phyloP scores from a whole-genome alignment of 2,329 filamentous ascomycete genomes.

The Blastomyces emzantsi region DNA sequence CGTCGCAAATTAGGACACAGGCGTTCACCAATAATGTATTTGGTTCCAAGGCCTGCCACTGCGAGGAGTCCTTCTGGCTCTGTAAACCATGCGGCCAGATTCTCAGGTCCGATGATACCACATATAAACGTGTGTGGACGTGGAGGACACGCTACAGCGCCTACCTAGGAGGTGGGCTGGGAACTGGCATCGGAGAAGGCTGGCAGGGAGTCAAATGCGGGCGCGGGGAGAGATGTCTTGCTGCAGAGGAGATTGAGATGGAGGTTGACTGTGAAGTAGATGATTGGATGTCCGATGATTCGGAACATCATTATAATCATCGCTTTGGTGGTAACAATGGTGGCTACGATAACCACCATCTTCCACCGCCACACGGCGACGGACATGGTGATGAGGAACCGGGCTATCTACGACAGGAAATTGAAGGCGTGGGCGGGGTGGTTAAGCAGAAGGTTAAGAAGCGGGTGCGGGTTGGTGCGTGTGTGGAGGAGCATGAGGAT shows the following conservation, averaged over 20 bases:
- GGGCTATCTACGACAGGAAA: slow-evolving; percentile 77
- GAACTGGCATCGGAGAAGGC: slow-evolving; percentile 80
- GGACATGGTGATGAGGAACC: slow-evolving; percentile 38
- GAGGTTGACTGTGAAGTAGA: slow-evolving; percentile 81
- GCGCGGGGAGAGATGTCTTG: slow-evolving; percentile 66
- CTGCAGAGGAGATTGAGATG: slow-evolving; percentile 65
- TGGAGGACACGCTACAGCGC: slow-evolving; percentile 78
- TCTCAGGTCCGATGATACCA: slow-evolving; percentile 50
- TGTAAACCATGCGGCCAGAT: slow-evolving; percentile 74
- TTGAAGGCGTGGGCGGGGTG: slow-evolving; percentile 80
- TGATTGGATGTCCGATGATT: slow-evolving; percentile 49
- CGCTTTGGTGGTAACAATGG: neutral
- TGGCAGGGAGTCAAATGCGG: slow-evolving; percentile 84
- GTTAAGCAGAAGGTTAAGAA: slow-evolving; percentile 84
- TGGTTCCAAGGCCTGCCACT: slow-evolving; percentile 50
- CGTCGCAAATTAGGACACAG: slow-evolving; percentile 26
- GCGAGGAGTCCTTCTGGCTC: slow-evolving; percentile 59
- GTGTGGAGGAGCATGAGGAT: slow-evolving; percentile 77
- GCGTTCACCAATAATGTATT: slow-evolving; percentile 41
- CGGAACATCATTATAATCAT: slow-evolving; percentile 17
- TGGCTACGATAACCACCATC: no score
- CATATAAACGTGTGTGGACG: slow-evolving; percentile 64
- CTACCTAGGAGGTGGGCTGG: slow-evolving; percentile 68
- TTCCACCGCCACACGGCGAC: slow-evolving; percentile 14
- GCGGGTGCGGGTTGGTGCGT: slow-evolving; percentile 70